Evolutionary conservation across 2,329 filamentous ascomycete species (phyloP).

Genomic region (Xylaria sp.): DNA sequence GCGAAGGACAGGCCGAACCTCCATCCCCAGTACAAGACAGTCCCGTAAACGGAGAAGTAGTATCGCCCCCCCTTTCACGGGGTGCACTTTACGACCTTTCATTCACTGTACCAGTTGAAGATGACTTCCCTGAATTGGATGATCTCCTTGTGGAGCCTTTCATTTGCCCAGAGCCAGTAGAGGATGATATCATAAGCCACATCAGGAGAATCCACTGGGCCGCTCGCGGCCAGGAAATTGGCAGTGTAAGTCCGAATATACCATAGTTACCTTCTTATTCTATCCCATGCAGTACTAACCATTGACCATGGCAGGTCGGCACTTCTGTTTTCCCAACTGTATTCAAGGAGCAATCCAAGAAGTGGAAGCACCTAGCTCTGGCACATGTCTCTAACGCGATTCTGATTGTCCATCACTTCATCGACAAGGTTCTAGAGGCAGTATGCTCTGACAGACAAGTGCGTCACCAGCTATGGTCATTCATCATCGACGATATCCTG

Average conservation of each 20-base stretch:
- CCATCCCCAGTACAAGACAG: too few relatives aligned
- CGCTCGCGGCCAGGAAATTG: conserved; percentile 46
- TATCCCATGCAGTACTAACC: conserved; percentile 3
- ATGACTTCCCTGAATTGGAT: too few relatives aligned
- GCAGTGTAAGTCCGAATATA: conserved; percentile 39
- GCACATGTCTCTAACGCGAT: conserved; percentile 50
- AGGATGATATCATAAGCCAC: conserved; percentile 44
- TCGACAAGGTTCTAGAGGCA: conserved; percentile 40
- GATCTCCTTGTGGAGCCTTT: conserved; percentile 20
- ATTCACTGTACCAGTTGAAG: too few relatives aligned
- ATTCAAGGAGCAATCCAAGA: conserved; percentile 51
- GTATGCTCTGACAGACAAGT: conserved; percentile 47
- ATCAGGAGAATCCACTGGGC: conserved; percentile 46
- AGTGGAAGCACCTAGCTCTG: conserved; percentile 48
- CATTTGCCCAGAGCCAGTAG: conserved; percentile 17
- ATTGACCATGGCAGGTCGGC: conserved; percentile 11
- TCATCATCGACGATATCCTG: conserved; percentile 45
- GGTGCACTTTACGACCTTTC: too few relatives aligned
- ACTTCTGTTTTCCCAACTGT: conserved; percentile 41
- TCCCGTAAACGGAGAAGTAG: too few relatives aligned
- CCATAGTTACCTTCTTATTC: background rate
- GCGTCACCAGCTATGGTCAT: conserved; percentile 40
- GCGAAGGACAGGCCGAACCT: too few relatives aligned
- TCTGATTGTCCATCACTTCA: conserved; percentile 48
- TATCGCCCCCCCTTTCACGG: too few relatives aligned